These are phyloP conservation scores for Phytophthora uliginosa DNA, from an alignment of 352 stramenopile species.

Conservation along the genomic window DNA sequence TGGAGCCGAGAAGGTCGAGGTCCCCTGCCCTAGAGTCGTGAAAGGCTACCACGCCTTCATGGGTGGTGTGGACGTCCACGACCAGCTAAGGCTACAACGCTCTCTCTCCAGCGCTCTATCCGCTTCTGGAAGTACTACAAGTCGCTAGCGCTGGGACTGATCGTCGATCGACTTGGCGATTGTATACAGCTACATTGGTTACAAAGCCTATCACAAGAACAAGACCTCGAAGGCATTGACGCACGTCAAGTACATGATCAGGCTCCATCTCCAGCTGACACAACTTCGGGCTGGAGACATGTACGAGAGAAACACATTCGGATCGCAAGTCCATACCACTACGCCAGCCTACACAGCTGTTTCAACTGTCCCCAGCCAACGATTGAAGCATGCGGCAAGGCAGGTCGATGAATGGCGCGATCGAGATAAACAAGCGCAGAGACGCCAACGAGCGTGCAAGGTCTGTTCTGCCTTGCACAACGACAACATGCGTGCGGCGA, in stretches of 20 bases:
- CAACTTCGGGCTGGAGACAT: not conserved
- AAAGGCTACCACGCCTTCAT: conserved; percentile 24
- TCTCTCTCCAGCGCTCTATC: not conserved
- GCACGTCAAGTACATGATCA: conserved; percentile 8
- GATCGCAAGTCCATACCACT: not conserved
- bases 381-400: no score
- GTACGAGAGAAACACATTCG: conserved; percentile 2
- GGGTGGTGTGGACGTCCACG: not conserved
- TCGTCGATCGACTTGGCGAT: not conserved
- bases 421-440: not conserved
- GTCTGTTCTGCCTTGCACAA: conserved; percentile 1
- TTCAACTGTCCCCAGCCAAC: not conserved
- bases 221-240: not conserved
- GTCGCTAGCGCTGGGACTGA: not conserved
- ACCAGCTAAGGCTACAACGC: not conserved
- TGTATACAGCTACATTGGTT: not conserved
- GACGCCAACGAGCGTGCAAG: not conserved
- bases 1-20: conserved; percentile 1
- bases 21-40: conserved; percentile 3
- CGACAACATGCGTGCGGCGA: not conserved
- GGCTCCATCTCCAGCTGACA: not conserved
- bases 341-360: not conserved
- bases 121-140: not conserved
- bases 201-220: not conserved
- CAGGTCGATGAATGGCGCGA: not conserved